Evolutionary conservation across 768 basidiomycete genomes (phyloP).

Genomic region (Auricularia auricula-judae): DNA sequence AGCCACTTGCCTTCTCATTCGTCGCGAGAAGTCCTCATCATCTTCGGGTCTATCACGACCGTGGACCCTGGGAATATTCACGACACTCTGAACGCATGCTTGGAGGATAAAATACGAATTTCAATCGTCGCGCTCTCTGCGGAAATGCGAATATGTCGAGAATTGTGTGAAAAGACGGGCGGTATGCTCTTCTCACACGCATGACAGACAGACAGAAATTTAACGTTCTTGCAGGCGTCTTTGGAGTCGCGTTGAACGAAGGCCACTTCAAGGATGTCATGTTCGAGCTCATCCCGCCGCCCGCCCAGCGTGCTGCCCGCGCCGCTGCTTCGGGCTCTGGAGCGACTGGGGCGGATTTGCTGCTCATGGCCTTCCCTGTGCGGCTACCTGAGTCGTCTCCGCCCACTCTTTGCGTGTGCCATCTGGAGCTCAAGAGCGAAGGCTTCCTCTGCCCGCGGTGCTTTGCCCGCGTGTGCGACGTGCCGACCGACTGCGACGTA

Average conservation of each 20-base stretch:
- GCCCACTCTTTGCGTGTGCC: constrained; percentile 84
- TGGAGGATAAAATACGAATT: constrained; percentile 77
- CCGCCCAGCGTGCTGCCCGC: constrained; percentile 57
- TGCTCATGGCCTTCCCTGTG: constrained; percentile 99
- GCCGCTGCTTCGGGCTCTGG: constrained; percentile 34
- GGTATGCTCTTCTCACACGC: constrained; percentile 34
- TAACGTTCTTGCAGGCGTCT: constrained; percentile 29
- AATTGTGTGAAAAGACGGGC: constrained; percentile 83
- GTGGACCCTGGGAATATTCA: constrained; percentile 97
- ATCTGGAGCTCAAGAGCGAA: constrained; percentile 82
- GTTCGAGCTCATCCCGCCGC: constrained; percentile 92
- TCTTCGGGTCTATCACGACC: constrained; percentile 92
- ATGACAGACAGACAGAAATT: neutral
- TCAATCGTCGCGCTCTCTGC: constrained; percentile 91
- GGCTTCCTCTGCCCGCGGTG: constrained; percentile 96
- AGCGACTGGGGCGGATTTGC: constrained; percentile 70
- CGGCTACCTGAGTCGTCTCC: constrained; percentile 76
- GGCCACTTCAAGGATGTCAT: constrained; percentile 92
- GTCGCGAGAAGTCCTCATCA: constrained; percentile 86
- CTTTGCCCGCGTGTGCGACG: constrained; percentile 87
- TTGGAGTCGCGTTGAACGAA: constrained; percentile 97
- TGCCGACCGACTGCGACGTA: constrained; percentile 95
- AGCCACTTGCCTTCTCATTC: constrained; percentile 98
- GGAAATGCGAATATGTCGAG: constrained; percentile 96
- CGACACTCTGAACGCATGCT: constrained; percentile 79